Evolutionary conservation across 2,329 filamentous ascomycete genomes (phyloP).

Genomic region (Sodiomyces alkalinus): DNA sequence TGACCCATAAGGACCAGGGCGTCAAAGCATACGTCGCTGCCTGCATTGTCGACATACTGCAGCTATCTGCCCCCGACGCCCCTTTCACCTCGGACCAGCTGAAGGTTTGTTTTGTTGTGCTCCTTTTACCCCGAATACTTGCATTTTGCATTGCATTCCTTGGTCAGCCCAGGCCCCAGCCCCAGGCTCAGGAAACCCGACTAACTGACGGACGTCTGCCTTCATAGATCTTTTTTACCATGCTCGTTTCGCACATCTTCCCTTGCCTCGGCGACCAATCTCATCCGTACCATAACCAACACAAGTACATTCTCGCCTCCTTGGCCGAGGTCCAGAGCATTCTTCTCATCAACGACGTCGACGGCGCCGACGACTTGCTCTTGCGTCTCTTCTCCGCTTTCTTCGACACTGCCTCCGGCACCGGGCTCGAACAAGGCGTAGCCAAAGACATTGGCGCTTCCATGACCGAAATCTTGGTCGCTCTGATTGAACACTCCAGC

Average conservation of each 20-base stretch:
- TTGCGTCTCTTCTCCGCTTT: slow-evolving; percentile 71
- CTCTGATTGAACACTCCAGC: slow-evolving; percentile 72
- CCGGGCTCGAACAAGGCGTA: slow-evolving; percentile 62
- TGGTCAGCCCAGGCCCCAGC: background rate
- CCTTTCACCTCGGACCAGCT: slow-evolving; percentile 83
- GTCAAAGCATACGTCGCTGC: slow-evolving; percentile 80
- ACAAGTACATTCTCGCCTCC: slow-evolving; percentile 80
- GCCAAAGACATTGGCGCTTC: slow-evolving; percentile 89
- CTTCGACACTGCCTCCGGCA: slow-evolving; percentile 79
- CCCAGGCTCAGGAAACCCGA: no score
- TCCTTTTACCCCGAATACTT: background rate
- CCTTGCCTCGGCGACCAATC: slow-evolving; percentile 74
- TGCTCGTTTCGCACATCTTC: slow-evolving; percentile 72
- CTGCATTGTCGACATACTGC: slow-evolving; percentile 85
- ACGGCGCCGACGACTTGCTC: slow-evolving; percentile 65
- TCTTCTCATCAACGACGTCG: slow-evolving; percentile 75
- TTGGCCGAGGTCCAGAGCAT: slow-evolving; percentile 91
- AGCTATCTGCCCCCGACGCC: slow-evolving; percentile 85
- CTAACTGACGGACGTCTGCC: no score
- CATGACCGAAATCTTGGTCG: slow-evolving; percentile 73
- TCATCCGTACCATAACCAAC: slow-evolving; percentile 82
- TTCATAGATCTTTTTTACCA: slow-evolving; percentile 80
- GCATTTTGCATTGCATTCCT: background rate
- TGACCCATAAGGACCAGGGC: slow-evolving; percentile 85
- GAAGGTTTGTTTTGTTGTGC: slow-evolving; percentile 64